Conservation (phyloP, 202 grass and related monocot genomes). For the Thinopyrum obtusiflorum region DNA sequence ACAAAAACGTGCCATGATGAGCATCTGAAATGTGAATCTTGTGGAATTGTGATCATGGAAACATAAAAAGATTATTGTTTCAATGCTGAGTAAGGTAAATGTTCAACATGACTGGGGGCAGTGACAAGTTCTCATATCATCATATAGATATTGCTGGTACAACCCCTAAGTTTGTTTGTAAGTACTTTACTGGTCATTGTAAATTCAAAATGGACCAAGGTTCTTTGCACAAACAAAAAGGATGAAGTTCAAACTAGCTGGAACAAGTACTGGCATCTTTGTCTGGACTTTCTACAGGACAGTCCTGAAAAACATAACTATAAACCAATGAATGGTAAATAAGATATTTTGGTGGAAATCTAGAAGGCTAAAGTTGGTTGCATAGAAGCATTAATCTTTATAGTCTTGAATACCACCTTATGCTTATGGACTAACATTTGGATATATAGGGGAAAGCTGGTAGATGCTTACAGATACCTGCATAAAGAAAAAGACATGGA, state of each 20-base stretch:
- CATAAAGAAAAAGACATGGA: conserved; percentile 94
- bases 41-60: not conserved
- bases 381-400: conserved; percentile 14
- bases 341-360: not conserved
- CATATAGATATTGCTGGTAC: not conserved
- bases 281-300: not conserved
- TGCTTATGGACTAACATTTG: conserved; percentile 25
- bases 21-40: not conserved
- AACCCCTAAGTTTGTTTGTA: not conserved
- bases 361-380: conserved; percentile 1
- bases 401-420: conserved; percentile 33
- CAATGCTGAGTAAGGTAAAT: not conserved
- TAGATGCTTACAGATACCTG: conserved; percentile 89
- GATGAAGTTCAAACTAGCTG: not conserved
- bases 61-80: not conserved
- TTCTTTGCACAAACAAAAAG: not conserved
- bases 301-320: not conserved
- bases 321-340: conserved; percentile 10
- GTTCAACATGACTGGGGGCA: not conserved
- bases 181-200: not conserved
- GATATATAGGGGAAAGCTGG: conserved; percentile 77
- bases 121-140: conserved; percentile 1
- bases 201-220: not conserved
- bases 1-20: not conserved
- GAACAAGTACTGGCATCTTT: not conserved